A percentile compares a stretch with the other conserved stretches of the same genome.
Conservation (phyloP, 2,329 filamentous ascomycete genomes). For the Pseudocercospora crystallina region DNA sequence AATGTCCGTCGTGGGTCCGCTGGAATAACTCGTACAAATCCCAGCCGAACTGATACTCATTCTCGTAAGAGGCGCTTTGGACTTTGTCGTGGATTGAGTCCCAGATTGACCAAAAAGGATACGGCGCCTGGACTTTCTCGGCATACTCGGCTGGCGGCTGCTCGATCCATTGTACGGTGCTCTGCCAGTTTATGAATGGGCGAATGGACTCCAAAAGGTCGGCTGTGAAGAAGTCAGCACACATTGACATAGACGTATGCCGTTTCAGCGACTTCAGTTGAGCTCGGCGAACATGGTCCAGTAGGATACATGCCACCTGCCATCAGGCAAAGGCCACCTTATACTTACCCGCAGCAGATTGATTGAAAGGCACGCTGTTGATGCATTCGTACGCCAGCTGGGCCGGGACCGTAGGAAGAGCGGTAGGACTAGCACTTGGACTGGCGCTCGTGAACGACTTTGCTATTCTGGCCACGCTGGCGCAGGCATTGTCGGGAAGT, state of each 20-base stretch:
- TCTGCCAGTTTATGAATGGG: constrained; percentile 50
- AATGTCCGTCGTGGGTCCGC: constrained; percentile 65
- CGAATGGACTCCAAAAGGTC: constrained; percentile 44
- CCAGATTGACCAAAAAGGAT: constrained; percentile 43
- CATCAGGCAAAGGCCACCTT: not conserved
- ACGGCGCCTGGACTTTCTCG: constrained; percentile 45
- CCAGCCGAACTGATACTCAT: constrained; percentile 48
- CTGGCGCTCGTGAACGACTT: constrained; percentile 25
- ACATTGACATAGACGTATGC: not conserved
- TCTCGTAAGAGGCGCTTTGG: constrained; percentile 37
- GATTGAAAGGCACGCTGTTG: constrained; percentile 47
- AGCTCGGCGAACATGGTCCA: not conserved
- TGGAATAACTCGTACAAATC: constrained; percentile 56
- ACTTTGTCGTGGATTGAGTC: constrained; percentile 42
- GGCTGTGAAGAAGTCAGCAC: constrained; percentile 31
- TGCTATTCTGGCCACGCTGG: constrained; percentile 27
- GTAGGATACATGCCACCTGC: not conserved
- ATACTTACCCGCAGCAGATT: constrained; percentile 31
- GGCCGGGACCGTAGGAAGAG: constrained; percentile 43
- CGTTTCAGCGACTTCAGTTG: too few species aligned
- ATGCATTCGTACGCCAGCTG: constrained; percentile 48
- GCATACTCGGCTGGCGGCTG: constrained; percentile 48
- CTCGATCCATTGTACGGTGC: constrained; percentile 45
- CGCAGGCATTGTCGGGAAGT: constrained; percentile 25
- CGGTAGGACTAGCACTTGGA: constrained; percentile 15